phyloP scores from a whole-genome alignment of 129 eudicot species.

The Deinandra increscens region DNA sequence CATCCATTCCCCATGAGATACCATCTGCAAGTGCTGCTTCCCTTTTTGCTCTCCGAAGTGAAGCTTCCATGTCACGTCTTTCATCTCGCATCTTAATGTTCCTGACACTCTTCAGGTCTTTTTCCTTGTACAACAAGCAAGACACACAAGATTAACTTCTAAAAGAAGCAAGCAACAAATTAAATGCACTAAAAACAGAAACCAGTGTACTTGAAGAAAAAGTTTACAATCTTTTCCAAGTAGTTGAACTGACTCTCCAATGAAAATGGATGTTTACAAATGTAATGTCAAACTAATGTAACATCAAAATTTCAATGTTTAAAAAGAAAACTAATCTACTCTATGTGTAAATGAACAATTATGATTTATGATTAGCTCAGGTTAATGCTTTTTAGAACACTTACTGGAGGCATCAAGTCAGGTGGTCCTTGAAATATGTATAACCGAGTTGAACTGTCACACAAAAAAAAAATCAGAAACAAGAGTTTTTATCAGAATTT shows the following conservation, averaged over 20 bases:
- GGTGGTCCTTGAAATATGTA: slow-evolving; percentile 94
- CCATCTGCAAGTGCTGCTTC: slow-evolving; percentile 96
- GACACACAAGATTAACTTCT: slow-evolving; percentile 3
- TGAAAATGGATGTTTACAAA: slow-evolving; percentile 7
- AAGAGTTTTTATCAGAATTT: slow-evolving; percentile 6
- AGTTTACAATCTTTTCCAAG: slow-evolving; percentile 1
- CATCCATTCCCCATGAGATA: slow-evolving; percentile 98
- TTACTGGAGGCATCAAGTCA: slow-evolving; percentile 89
- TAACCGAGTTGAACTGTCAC: slow-evolving; percentile 74
- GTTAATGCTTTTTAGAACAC: slow-evolving; percentile 28
- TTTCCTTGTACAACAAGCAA: slow-evolving; percentile 58
- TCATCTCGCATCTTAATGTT: slow-evolving; percentile 47
- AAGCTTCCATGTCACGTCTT: slow-evolving; percentile 88
- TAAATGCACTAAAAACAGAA: slow-evolving; percentile 1
- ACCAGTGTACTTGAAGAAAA: background rate
- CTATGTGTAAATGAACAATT: background rate
- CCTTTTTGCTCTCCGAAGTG: slow-evolving; percentile 77
- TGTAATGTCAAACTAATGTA: background rate
- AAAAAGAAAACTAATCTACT: background rate
- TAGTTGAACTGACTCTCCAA: background rate
- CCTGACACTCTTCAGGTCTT: slow-evolving; percentile 53
- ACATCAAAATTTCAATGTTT: background rate
- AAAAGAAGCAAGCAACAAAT: slow-evolving; percentile 16
- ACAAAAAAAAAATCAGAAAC: slow-evolving; percentile 4
- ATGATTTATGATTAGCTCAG: slow-evolving; percentile 4